A percentile compares a stretch with the other conserved stretches of the same genome.
These are phyloP conservation scores for Exophiala calicioides DNA, from an alignment of 2,329 filamentous ascomycete species.

Conservation along the genomic window DNA sequence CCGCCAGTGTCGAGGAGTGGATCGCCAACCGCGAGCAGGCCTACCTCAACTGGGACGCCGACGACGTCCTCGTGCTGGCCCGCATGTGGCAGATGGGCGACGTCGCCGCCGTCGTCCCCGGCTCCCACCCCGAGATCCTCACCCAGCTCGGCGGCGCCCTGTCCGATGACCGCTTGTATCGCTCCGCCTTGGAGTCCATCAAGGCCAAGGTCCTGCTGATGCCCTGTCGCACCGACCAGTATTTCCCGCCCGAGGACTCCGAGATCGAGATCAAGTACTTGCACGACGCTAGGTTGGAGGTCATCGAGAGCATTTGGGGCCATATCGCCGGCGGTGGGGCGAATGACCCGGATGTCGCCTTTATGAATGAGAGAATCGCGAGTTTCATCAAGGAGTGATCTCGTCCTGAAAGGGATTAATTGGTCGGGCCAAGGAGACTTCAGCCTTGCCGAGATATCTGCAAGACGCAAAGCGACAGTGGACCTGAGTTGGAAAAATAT, in stretches of 20 bases:
- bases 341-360: constrained; percentile 32
- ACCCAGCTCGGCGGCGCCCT: constrained; percentile 20
- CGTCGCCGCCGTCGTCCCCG: constrained; percentile 35
- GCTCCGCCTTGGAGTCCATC: constrained; percentile 31
- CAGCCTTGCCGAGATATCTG: background rate
- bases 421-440: background rate
- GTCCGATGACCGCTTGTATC: constrained; percentile 21
- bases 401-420: background rate
- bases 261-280: constrained; percentile 32
- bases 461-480: background rate
- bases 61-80: constrained; percentile 46
- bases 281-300: constrained; percentile 27
- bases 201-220: constrained; percentile 37
- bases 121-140: constrained; percentile 26
- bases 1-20: constrained; percentile 38
- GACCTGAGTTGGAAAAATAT: too few relatives aligned
- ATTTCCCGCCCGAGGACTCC: constrained; percentile 37
- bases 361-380: constrained; percentile 34
- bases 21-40: constrained; percentile 39
- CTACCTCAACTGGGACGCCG: constrained; percentile 44
- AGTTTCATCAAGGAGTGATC: constrained; percentile 27
- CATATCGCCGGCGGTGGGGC: constrained; percentile 36
- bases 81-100: constrained; percentile 50
- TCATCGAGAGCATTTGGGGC: constrained; percentile 38
- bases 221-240: constrained; percentile 42